Percentiles rank a stretch among this genome's conserved stretches.
Conservation (phyloP, 257 asterid species). For the Solanum paucissectum region DNA sequence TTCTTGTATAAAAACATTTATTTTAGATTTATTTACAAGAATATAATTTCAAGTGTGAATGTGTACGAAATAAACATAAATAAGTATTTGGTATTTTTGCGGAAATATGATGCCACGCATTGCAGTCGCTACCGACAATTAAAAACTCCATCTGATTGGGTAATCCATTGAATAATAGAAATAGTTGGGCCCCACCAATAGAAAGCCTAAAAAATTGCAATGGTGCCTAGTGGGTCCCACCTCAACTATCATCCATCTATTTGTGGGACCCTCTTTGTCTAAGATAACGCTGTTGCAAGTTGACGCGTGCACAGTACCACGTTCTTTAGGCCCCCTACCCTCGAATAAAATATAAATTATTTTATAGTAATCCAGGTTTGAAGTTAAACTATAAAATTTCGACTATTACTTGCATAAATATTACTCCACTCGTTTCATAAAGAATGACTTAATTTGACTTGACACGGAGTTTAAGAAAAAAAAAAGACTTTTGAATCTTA, state of each 20-base stretch:
- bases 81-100: not conserved
- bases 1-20: no score
- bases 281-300: not conserved
- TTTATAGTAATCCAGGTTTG: not conserved
- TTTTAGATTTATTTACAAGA: no score
- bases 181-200: not conserved
- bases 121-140: constrained; percentile 11
- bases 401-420: not conserved
- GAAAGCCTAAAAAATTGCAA: not conserved
- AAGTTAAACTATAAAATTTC: not conserved
- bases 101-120: not conserved
- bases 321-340: not conserved
- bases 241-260: not conserved
- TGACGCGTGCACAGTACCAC: not conserved
- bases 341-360: not conserved
- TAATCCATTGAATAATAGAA: not conserved
- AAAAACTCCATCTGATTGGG: not conserved
- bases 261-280: not conserved
- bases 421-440: no score
- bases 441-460: no score
- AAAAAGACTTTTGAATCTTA: no score
- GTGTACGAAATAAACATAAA: not conserved
- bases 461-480: no score
- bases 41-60: no score
- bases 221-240: not conserved